These are phyloP conservation scores for Cryptococcus sp. DNA, from an alignment of 1,284 basidiomycete species.

Conservation along the genomic window DNA sequence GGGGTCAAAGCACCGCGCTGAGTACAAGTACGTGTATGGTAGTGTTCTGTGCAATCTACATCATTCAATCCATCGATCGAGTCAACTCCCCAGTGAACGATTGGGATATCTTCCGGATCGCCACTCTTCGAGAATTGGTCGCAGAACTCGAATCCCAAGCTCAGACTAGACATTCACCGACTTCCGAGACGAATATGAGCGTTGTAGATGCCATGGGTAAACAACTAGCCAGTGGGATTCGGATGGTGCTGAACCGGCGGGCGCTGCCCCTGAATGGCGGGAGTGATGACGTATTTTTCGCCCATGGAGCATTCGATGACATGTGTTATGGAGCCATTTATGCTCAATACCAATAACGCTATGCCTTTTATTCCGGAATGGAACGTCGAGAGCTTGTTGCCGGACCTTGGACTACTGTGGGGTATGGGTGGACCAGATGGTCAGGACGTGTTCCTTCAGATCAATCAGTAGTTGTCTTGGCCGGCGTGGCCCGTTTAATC, in stretches of 20 bases:
- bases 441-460: too few species aligned
- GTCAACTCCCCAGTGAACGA: slow-evolving; percentile 10
- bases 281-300: too few species aligned
- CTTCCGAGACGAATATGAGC: slow-evolving; percentile 5
- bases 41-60: slow-evolving; percentile 19
- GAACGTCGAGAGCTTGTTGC: too few species aligned
- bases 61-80: slow-evolving; percentile 11
- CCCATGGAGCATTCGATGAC: too few species aligned
- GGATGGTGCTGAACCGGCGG: slow-evolving; percentile 9
- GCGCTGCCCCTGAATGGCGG: too few species aligned
- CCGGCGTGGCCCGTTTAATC: too few species aligned
- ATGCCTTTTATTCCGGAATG: too few species aligned
- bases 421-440: too few species aligned
- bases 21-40: slow-evolving; percentile 24
- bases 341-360: too few species aligned
- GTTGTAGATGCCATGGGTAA: slow-evolving; percentile 17
- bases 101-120: slow-evolving; percentile 18
- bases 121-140: slow-evolving; percentile 13
- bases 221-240: slow-evolving; percentile 13
- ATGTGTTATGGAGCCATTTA: too few species aligned
- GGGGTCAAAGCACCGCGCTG: background rate
- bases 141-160: slow-evolving; percentile 14
- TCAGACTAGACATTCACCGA: slow-evolving; percentile 8
- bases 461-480: too few species aligned
- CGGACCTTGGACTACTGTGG: too few species aligned